Conservation (phyloP, 495 filamentous ascomycete species). For the Haplographium delicatum region DNA sequence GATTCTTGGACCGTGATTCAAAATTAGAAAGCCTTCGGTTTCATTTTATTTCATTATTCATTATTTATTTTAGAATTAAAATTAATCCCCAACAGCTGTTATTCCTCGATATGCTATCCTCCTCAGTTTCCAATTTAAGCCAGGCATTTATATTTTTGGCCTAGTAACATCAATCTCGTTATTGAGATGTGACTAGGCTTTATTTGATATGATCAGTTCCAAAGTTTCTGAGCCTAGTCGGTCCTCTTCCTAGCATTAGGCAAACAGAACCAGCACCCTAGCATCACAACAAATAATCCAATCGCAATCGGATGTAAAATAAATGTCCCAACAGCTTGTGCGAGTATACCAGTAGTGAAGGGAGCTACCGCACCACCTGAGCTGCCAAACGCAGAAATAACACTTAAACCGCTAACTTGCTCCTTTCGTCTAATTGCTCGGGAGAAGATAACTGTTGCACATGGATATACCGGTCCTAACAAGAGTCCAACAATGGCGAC, state of each 20-base stretch:
- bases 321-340: conserved; percentile 62
- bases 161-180: too few relatives aligned
- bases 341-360: conserved; percentile 67
- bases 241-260: conserved; percentile 50
- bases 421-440: conserved; percentile 54
- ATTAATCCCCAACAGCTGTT: too few relatives aligned
- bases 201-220: too few relatives aligned
- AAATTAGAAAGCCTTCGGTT: too few relatives aligned
- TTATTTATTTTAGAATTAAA: too few relatives aligned
- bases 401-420: conserved; percentile 60
- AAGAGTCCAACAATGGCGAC: conserved; percentile 68
- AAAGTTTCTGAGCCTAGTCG: too few relatives aligned
- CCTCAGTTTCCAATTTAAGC: too few relatives aligned
- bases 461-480: conserved; percentile 75
- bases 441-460: conserved; percentile 61
- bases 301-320: conserved; percentile 71
- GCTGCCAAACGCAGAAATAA: conserved; percentile 69
- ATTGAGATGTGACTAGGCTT: too few relatives aligned
- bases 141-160: too few relatives aligned
- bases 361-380: conserved; percentile 70
- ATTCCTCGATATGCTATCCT: too few relatives aligned
- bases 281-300: conserved; percentile 64
- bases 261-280: conserved; percentile 55
- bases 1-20: too few relatives aligned
- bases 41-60: too few relatives aligned